Evolutionary conservation across 805 yeast genomes (phyloP).

Genomic region (Yamadazyma sp.): DNA sequence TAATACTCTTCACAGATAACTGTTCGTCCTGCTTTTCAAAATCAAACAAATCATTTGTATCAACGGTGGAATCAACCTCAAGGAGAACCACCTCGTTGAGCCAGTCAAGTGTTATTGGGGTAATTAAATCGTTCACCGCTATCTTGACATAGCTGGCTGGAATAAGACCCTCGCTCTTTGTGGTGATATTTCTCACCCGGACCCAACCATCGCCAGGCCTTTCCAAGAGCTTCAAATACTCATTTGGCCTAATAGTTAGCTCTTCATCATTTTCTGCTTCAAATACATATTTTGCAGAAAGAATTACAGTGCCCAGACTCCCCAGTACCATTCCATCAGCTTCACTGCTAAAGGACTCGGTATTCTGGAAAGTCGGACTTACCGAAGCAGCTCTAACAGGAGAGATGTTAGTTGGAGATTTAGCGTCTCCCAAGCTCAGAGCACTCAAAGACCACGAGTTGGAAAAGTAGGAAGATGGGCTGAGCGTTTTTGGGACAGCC

Average conservation of each 20-base stretch:
- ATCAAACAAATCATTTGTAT: conserved; percentile 14
- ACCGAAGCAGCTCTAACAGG: conserved; percentile 4
- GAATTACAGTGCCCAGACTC: conserved; percentile 18
- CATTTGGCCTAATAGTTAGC: conserved; percentile 25
- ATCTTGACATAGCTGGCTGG: conserved; percentile 43
- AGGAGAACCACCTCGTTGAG: conserved; percentile 19
- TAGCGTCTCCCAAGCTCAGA: conserved; percentile 3
- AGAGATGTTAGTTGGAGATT: neutral
- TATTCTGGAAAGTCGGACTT: neutral
- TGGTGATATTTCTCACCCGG: conserved; percentile 28
- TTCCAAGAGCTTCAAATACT: conserved; percentile 31
- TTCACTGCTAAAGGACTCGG: neutral
- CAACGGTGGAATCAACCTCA: conserved; percentile 3
- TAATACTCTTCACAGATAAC: conserved; percentile 10
- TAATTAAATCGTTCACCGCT: conserved; percentile 36
- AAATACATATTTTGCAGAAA: conserved; percentile 33
- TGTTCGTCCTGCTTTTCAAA: conserved; percentile 17
- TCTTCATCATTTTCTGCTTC: conserved; percentile 28
- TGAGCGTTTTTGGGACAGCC: conserved; percentile 7
- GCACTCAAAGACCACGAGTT: conserved; percentile 8
- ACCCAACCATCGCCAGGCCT: conserved; percentile 44
- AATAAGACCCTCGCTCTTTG: conserved; percentile 27
- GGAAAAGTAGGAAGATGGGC: conserved; percentile 9
- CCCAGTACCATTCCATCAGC: too few relatives aligned
- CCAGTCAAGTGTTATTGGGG: conserved; percentile 35